A percentile compares a stretch with the other conserved stretches of the same genome.
Conservation (phyloP, 495 filamentous ascomycete genomes). For the Annulohypoxylon bovei region DNA sequence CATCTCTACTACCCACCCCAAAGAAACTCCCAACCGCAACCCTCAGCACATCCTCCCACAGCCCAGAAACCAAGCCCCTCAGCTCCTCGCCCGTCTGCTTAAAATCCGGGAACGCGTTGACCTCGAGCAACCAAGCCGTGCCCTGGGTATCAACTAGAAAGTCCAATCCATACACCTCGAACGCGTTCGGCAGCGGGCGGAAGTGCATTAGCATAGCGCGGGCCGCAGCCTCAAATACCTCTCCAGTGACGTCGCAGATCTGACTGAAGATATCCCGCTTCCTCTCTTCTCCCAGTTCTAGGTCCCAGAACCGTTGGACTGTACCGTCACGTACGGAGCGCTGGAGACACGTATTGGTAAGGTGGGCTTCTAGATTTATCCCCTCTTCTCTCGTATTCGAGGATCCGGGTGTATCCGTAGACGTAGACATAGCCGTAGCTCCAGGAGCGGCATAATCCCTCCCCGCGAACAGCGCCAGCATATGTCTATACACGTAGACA, state of each 20-base stretch:
- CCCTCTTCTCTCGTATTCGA: slow-evolving; percentile 11
- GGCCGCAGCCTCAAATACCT: slow-evolving; percentile 86
- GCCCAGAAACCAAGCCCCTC: slow-evolving; percentile 72
- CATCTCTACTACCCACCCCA: slow-evolving; percentile 5
- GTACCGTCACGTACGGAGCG: slow-evolving; percentile 50
- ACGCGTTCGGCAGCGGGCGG: slow-evolving; percentile 84
- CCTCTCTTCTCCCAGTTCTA: slow-evolving; percentile 51
- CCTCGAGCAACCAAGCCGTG: slow-evolving; percentile 79
- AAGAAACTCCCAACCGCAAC: slow-evolving; percentile 63
- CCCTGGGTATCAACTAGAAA: slow-evolving; percentile 79
- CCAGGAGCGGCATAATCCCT: slow-evolving; percentile 66
- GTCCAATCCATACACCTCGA: slow-evolving; percentile 92
- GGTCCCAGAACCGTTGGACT: slow-evolving; percentile 76
- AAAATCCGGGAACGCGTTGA: slow-evolving; percentile 98
- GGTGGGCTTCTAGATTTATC: slow-evolving; percentile 72
- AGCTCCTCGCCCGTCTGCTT: slow-evolving; percentile 83
- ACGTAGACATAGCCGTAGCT: slow-evolving; percentile 50
- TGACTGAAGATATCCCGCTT: slow-evolving; percentile 73
- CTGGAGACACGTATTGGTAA: slow-evolving; percentile 97
- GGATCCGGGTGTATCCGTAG: neutral
- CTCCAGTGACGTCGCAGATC: slow-evolving; percentile 75
- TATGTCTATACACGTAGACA: slow-evolving; percentile 86
- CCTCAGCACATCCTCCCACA: slow-evolving; percentile 79
- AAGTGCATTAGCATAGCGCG: slow-evolving; percentile 87
- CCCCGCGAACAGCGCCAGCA: slow-evolving; percentile 92